phyloP scores from a whole-genome alignment of 768 basidiomycete genomes.

The Termitomyces sp. region DNA sequence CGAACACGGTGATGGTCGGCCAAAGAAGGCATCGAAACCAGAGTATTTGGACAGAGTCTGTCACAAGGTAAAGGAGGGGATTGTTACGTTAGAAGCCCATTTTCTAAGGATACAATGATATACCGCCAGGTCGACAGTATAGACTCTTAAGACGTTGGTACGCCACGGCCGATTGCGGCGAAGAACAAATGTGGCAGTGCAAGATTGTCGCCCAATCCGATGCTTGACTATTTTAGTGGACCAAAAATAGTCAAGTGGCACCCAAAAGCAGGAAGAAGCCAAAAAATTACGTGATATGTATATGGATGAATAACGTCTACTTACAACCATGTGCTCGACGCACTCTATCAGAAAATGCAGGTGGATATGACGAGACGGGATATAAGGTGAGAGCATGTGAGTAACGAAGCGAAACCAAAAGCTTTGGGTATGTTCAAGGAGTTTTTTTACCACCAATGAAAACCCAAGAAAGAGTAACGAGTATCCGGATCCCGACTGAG shows the following conservation, averaged over 20 bases:
- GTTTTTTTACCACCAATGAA: slow-evolving; percentile 45
- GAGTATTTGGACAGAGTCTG: not conserved
- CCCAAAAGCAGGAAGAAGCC: not conserved
- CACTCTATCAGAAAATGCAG: not conserved
- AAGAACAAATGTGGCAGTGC: not conserved
- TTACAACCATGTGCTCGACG: not conserved
- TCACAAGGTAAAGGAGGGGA: not conserved
- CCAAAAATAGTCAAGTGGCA: not conserved
- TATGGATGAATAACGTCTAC: not conserved
- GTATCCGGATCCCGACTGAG: slow-evolving; percentile 53
- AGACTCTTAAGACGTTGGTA: not conserved
- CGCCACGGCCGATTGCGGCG: not conserved
- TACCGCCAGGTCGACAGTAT: not conserved
- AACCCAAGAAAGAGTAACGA: slow-evolving; percentile 62
- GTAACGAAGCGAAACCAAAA: not conserved
- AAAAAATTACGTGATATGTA: not conserved
- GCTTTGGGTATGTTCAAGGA: not conserved
- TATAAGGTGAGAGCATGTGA: not conserved
- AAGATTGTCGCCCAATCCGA: not conserved
- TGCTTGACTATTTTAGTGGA: not conserved
- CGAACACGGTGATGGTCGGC: not conserved
- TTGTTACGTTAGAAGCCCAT: not conserved
- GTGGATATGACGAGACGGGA: not conserved
- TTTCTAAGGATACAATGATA: not conserved
- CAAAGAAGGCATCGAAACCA: too few relatives aligned